A percentile compares a stretch with the other conserved stretches of the same genome.
phyloP scores from a whole-genome alignment of 371 early-diverging fungal genomes.

The Mortierella sp. region DNA sequence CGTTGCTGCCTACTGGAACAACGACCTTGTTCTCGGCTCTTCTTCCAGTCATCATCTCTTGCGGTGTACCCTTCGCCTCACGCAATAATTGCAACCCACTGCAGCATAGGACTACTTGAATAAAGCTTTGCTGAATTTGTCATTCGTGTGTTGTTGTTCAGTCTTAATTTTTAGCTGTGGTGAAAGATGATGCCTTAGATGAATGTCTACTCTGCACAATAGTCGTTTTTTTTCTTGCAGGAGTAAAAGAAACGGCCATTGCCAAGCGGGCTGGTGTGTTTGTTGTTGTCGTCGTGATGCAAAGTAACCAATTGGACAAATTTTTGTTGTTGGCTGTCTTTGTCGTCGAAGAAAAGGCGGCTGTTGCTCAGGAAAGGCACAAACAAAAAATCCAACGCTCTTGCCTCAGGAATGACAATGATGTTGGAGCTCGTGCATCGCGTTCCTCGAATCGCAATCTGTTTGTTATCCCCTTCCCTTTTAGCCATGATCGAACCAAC shows the following conservation, averaged over 20 bases:
- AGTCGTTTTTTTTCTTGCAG: not conserved
- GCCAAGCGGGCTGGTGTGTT: too few species aligned
- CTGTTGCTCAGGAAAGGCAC: too few species aligned
- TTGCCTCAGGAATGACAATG: too few species aligned
- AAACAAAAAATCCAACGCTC: too few species aligned
- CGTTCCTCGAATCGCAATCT: too few species aligned
- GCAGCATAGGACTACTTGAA: not conserved
- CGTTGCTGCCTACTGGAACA: constrained; percentile 49
- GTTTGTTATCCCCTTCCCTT: too few species aligned
- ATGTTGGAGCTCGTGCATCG: too few species aligned
- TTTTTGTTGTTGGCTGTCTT: not conserved
- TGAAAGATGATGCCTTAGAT: not conserved
- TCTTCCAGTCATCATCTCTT: constrained; percentile 44
- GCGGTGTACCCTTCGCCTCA: constrained; percentile 40
- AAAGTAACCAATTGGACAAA: not conserved
- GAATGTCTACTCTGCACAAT: not conserved
- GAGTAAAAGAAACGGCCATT: too few species aligned
- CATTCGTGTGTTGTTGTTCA: not conserved
- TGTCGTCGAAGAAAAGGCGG: too few species aligned
- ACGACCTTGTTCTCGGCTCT: constrained; percentile 49
- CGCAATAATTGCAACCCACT: constrained; percentile 18
- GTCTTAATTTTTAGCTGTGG: not conserved
- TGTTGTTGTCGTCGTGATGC: not conserved
- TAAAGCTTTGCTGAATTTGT: not conserved
- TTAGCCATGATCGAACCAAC: too few species aligned